Conservation (phyloP, 257 asterid genomes). For the Vinca minor region DNA sequence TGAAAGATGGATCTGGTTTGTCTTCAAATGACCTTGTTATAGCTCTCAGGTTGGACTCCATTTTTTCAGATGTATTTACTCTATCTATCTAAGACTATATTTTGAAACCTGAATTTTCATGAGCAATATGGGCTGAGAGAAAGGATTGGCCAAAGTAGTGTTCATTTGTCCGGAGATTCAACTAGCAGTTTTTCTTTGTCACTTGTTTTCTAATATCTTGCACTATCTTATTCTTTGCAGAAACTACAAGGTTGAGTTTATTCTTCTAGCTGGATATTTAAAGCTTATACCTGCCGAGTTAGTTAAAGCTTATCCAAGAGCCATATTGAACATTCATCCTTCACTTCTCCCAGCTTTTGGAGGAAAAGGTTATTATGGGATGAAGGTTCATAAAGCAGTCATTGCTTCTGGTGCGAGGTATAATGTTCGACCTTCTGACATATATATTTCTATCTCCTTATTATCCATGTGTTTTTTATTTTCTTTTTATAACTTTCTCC, state of each 20-base stretch:
- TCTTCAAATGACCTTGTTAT: constrained; percentile 54
- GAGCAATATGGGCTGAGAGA: not conserved
- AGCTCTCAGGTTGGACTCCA: constrained; percentile 42
- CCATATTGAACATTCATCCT: constrained; percentile 78
- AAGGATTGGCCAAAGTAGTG: not conserved
- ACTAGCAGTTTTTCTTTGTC: not conserved
- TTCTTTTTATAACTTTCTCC: no score
- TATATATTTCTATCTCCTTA: no score
- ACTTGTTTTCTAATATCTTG: constrained; percentile 3
- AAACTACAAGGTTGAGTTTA: constrained; percentile 46
- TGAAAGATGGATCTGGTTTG: constrained; percentile 37
- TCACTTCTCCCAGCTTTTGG: constrained; percentile 97
- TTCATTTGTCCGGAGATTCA: not conserved
- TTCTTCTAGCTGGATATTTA: constrained; percentile 77
- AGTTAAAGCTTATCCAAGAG: constrained; percentile 66
- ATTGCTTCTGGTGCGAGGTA: constrained; percentile 94
- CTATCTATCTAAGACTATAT: no score
- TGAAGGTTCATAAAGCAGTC: constrained; percentile 87
- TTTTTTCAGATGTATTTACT: not conserved
- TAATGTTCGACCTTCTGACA: no score
- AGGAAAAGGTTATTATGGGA: constrained; percentile 84
- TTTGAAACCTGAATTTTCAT: no score
- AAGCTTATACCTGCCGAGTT: constrained; percentile 68
- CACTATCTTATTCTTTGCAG: constrained; percentile 22
- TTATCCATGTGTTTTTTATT: not conserved